These are phyloP conservation scores for Retiboletus flavoniger DNA, from an alignment of 1,284 basidiomycete species.

Conservation along the genomic window DNA sequence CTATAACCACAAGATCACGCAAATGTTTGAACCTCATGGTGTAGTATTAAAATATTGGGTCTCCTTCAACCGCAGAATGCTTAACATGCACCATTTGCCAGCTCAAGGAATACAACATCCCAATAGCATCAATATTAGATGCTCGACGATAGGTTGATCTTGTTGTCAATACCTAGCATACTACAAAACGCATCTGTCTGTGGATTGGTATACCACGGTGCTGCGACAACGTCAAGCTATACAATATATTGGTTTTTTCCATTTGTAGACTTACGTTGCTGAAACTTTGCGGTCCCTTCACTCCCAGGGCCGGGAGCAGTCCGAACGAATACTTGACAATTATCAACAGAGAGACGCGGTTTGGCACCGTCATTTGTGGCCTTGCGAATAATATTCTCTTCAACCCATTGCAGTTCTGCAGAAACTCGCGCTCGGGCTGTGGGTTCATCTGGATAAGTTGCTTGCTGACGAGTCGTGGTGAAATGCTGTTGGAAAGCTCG, in stretches of 20 bases:
- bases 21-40: not conserved
- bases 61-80: not conserved
- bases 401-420: slow-evolving; percentile 68
- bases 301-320: slow-evolving; percentile 68
- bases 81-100: not conserved
- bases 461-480: slow-evolving; percentile 50
- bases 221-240: slow-evolving; percentile 14
- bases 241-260: not conserved
- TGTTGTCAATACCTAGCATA: slow-evolving; percentile 80
- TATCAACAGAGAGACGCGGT: slow-evolving; percentile 30
- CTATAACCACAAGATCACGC: not conserved
- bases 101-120: not conserved
- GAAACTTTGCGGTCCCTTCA: slow-evolving; percentile 37
- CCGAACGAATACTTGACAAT: slow-evolving; percentile 69
- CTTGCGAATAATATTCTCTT: slow-evolving; percentile 45
- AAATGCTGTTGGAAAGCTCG: slow-evolving; percentile 84
- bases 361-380: slow-evolving; percentile 30
- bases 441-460: slow-evolving; percentile 58
- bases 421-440: slow-evolving; percentile 59
- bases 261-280: slow-evolving; percentile 49
- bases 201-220: slow-evolving; percentile 65
- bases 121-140: not conserved
- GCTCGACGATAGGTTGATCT: slow-evolving; percentile 53
- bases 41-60: no score
- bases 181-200: slow-evolving; percentile 87